Evolutionary conservation across 2,329 filamentous ascomycete species (phyloP), one percentile per base, ranked within the genome.

Genomic region (Aspergillus sp.): DNA sequence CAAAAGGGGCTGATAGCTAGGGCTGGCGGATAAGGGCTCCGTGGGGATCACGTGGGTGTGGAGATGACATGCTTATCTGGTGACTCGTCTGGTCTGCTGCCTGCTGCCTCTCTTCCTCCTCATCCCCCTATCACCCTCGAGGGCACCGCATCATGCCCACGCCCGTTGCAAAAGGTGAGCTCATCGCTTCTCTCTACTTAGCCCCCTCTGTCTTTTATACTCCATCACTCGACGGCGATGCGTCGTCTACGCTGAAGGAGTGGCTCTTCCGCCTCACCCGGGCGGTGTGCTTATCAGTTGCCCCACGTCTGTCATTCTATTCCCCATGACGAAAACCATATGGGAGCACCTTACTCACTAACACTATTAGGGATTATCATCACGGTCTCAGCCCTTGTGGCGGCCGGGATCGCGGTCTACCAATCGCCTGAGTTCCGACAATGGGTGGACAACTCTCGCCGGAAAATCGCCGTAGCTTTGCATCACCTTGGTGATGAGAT

Each of bases 391-490:
- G 76, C 86, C 38, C 73, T 86, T 51, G 78, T 86, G 48, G 84
- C 84, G 55, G 82, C 84, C 16, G 81, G 83, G 11, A 78, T 86
- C 47, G 84, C 84, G 48, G 78, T 85, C 43, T 85, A 86, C 68
- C 81, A 87, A 66, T 85, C 80, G 38, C 84, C 84, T 1, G 80
- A 86, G 64, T 76, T 87, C 53, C 77, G 82, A 67, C 75, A 79
- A 77, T 87, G 84, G 84, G 71, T 87, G 49, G 77, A 83, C 52
- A 77, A 81, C 51, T 83, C 81, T 50, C 80, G 84, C 43, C 81
- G 81, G 52, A 85, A 83, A 67, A 79, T 87, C 56, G 82, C 81
- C 17, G 67, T 83, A 53, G 78, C 83, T 13, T 68, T 87, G 29
- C 78, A 85, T 61, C 79, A 76, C 34, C 75, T 86, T 10, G 82